phyloP scores from a whole-genome alignment of 768 basidiomycete genomes.

The Ephemerocybe angulata region DNA sequence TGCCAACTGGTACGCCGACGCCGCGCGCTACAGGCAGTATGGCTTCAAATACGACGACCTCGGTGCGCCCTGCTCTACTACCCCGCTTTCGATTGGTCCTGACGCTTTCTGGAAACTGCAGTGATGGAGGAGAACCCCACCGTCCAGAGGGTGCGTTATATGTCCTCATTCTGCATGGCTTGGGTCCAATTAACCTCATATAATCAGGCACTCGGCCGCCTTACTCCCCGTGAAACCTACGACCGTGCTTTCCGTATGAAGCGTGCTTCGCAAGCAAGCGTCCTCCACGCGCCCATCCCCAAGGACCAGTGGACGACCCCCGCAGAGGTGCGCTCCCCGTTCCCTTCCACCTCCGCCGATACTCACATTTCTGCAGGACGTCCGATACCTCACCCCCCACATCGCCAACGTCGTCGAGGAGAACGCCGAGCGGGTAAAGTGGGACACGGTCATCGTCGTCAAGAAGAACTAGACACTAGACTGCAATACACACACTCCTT shows the following conservation, averaged over 20 bases:
- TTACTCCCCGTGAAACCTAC: constrained; percentile 76
- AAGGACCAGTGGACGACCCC: constrained; percentile 76
- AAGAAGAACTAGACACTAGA: constrained; percentile 54
- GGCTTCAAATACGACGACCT: constrained; percentile 96
- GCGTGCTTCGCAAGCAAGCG: constrained; percentile 72
- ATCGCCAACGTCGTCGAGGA: constrained; percentile 72
- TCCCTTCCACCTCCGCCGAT: background rate
- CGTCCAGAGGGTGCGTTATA: constrained; percentile 66
- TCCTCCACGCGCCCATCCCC: constrained; percentile 75
- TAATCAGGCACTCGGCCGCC: constrained; percentile 73
- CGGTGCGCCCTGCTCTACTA: constrained; percentile 47
- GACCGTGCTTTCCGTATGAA: constrained; percentile 91
- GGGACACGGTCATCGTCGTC: constrained; percentile 79
- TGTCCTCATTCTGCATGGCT: background rate
- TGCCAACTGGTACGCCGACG: constrained; percentile 77
- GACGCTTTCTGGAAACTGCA: constrained; percentile 21
- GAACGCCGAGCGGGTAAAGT: constrained; percentile 68
- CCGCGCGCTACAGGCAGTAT: constrained; percentile 78
- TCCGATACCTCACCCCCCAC: constrained; percentile 82
- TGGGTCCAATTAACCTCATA: background rate
- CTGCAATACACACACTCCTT: background rate
- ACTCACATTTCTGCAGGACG: constrained; percentile 55
- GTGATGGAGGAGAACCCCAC: constrained; percentile 76
- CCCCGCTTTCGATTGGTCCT: constrained; percentile 7
- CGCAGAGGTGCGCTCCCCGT: constrained; percentile 55